Percentiles rank a stretch among this genome's conserved stretches.
Conservation (phyloP, 2,329 filamentous ascomycete genomes). For the Nemania bipapillata region DNA sequence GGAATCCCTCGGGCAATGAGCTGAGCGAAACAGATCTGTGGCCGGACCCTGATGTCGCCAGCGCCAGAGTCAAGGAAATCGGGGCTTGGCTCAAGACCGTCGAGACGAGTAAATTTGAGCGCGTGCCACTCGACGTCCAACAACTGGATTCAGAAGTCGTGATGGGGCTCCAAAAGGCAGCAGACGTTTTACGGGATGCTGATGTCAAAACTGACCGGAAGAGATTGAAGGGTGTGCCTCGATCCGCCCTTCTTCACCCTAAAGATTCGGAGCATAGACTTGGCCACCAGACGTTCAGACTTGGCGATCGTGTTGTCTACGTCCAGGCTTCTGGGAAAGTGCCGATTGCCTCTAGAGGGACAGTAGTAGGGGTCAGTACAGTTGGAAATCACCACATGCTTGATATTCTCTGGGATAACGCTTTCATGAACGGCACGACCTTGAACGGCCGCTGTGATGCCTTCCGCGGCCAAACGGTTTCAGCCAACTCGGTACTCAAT, state of each 20-base stretch:
- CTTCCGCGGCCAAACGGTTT: conserved; percentile 93
- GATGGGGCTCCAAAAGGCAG: conserved; percentile 78
- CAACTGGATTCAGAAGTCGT: conserved; percentile 94
- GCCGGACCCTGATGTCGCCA: conserved; percentile 74
- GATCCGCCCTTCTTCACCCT: conserved; percentile 90
- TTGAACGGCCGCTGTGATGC: conserved; percentile 88
- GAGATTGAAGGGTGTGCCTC: conserved; percentile 82
- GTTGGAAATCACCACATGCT: conserved; percentile 84
- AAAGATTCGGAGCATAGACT: conserved; percentile 93
- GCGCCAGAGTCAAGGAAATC: conserved; percentile 89
- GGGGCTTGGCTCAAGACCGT: conserved; percentile 90
- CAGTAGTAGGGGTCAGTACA: conserved; percentile 92
- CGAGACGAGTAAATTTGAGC: conserved; percentile 90
- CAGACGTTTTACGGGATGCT: conserved; percentile 69
- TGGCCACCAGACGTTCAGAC: conserved; percentile 80
- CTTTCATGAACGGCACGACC: conserved; percentile 97
- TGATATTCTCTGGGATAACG: conserved; percentile 91
- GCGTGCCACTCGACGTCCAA: conserved; percentile 94
- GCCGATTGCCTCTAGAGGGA: conserved; percentile 89
- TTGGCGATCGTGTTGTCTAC: conserved; percentile 94
- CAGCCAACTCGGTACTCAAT: conserved; percentile 88
- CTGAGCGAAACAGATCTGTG: conserved; percentile 89
- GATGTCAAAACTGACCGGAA: conserved; percentile 68
- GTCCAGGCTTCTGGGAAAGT: conserved; percentile 93
- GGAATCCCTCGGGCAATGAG: conserved; percentile 85